These are phyloP conservation scores for Backusella macrospora DNA, from an alignment of 192 early-diverging fungal genomes.

Conservation along the genomic window DNA sequence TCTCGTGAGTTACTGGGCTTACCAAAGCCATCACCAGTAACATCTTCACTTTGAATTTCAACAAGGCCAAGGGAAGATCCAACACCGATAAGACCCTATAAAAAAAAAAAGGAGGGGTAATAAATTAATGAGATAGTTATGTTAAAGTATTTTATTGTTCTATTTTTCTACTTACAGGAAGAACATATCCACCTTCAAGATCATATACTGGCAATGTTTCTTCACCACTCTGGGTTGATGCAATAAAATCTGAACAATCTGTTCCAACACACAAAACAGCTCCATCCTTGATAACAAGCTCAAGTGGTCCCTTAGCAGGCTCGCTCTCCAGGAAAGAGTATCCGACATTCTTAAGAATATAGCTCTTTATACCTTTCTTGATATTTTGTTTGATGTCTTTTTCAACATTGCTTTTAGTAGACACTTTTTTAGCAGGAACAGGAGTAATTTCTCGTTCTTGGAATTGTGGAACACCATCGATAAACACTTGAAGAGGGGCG, in stretches of 20 bases:
- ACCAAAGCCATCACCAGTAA: constrained; percentile 62
- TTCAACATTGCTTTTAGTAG: constrained; percentile 24
- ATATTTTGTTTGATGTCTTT: not conserved
- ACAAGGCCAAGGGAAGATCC: constrained; percentile 61
- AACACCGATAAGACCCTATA: constrained; percentile 60
- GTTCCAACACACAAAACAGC: constrained; percentile 53
- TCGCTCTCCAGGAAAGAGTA: not conserved
- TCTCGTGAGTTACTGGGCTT: constrained; percentile 16
- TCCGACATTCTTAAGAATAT: constrained; percentile 14
- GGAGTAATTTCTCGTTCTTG: constrained; percentile 33
- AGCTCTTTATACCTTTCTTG: constrained; percentile 4
- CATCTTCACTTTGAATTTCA: constrained; percentile 64
- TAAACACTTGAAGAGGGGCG: constrained; percentile 72
- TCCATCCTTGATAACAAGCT: constrained; percentile 48
- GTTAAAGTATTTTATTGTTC: not conserved
- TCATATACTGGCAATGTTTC: constrained; percentile 46
- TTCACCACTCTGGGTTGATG: not conserved
- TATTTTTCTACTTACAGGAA: constrained; percentile 47
- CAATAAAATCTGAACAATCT: constrained; percentile 26
- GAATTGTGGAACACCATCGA: constrained; percentile 71
- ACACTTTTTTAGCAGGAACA: constrained; percentile 21
- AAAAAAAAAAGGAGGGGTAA: not conserved
- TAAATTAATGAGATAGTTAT: not conserved
- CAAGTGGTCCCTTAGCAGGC: not conserved
- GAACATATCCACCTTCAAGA: constrained; percentile 59